Percentiles rank a stretch among this genome's conserved stretches.
Evolutionary conservation across 192 early-diverging fungal genomes (phyloP).

Genomic region (Gaertneriomyces semiglobifer): DNA sequence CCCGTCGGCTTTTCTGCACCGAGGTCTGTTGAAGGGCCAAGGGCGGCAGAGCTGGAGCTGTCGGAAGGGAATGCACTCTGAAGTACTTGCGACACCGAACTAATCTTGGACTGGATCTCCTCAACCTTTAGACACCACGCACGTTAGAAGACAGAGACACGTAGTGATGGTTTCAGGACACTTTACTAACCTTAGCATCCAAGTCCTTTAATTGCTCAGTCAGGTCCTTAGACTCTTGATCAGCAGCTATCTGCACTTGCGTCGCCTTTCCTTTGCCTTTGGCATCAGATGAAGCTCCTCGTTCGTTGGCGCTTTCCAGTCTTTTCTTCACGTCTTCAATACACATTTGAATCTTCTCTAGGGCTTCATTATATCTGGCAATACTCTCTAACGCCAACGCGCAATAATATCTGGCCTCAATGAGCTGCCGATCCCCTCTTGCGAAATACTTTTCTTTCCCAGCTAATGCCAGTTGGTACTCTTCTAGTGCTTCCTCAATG

Average conservation of each 20-base stretch:
- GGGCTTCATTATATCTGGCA: constrained; percentile 11
- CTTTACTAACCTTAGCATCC: constrained; percentile 11
- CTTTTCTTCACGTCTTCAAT: constrained; percentile 6
- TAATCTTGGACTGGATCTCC: constrained; percentile 14
- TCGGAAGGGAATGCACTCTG: background rate
- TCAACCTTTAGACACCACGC: background rate
- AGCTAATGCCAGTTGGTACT: constrained; percentile 12
- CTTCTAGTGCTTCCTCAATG: constrained; percentile 14
- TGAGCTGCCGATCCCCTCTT: constrained; percentile 9
- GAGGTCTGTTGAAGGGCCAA: too few species aligned
- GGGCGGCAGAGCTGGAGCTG: background rate
- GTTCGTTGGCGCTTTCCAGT: background rate
- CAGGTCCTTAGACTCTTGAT: constrained; percentile 18
- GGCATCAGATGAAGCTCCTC: background rate
- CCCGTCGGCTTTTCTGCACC: background rate
- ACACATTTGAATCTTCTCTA: constrained; percentile 10
- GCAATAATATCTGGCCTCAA: constrained; percentile 13
- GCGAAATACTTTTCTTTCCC: background rate
- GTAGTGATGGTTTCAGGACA: background rate
- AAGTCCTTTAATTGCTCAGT: constrained; percentile 17
- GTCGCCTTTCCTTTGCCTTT: constrained; percentile 20
- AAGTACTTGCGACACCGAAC: background rate
- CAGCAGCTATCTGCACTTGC: background rate
- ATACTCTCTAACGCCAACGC: constrained; percentile 16
- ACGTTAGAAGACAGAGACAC: too few species aligned